Conservation (phyloP, 345 rosid species). For the Clarkia xantiana region DNA sequence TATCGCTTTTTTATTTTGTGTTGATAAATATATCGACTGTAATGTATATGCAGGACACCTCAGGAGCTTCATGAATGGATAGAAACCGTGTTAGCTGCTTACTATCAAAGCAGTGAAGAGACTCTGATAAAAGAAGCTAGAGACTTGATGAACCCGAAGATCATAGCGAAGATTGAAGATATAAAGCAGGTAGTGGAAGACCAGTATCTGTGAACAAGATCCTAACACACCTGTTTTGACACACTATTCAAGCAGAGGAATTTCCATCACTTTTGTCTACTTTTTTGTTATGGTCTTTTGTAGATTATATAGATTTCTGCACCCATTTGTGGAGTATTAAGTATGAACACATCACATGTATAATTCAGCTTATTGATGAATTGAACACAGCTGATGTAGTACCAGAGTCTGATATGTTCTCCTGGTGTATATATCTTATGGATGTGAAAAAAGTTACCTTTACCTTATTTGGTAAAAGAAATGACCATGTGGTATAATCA, state of each 20-base stretch:
- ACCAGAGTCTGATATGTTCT: too few species aligned
- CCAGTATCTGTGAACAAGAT: conserved; percentile 52
- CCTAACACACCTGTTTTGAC: too few species aligned
- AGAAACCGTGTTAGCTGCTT: conserved; percentile 54
- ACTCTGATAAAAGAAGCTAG: conserved; percentile 74
- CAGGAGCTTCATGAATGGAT: conserved; percentile 59
- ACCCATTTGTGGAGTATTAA: too few species aligned
- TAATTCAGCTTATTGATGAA: too few species aligned
- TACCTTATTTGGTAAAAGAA: background rate
- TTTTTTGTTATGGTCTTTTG: too few species aligned
- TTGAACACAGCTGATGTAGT: too few species aligned
- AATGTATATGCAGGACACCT: conserved; percentile 45
- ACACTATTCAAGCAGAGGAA: background rate
- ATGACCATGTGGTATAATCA: background rate
- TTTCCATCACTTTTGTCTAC: too few species aligned
- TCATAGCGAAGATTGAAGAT: conserved; percentile 45
- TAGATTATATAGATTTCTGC: too few species aligned
- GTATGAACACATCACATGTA: too few species aligned
- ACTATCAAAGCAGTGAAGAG: conserved; percentile 56
- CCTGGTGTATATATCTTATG: background rate
- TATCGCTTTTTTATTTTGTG: too few species aligned
- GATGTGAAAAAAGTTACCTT: too few species aligned
- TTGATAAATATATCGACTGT: too few species aligned
- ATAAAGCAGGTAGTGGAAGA: conserved; percentile 49
- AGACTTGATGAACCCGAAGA: conserved; percentile 72